Evolutionary conservation across 345 rosid genomes (phyloP).

Genomic region (Cardamine chenopodiifolia): DNA sequence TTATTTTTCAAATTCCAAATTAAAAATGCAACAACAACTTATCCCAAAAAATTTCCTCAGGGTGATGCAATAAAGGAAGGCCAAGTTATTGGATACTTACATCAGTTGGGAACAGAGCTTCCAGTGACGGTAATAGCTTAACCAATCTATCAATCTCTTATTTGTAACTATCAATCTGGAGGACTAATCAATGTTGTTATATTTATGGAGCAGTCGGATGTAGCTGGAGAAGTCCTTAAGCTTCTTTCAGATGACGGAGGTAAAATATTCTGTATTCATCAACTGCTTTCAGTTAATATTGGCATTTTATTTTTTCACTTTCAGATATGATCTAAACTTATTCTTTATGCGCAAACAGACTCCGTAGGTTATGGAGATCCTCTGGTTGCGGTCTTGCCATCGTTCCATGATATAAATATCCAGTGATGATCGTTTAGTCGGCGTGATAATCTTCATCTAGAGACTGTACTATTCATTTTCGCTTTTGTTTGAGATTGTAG

Average conservation of each 20-base stretch:
- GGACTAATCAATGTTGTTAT: conserved; percentile 11
- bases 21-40: background rate
- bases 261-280: conserved; percentile 31
- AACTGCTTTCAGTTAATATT: background rate
- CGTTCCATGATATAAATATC: conserved; percentile 63
- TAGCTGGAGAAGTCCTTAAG: conserved; percentile 87
- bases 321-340: background rate
- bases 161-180: background rate
- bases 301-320: background rate
- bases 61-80: conserved; percentile 86
- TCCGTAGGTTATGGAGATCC: conserved; percentile 89
- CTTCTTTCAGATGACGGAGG: conserved; percentile 86
- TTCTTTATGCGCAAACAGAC: conserved; percentile 50
- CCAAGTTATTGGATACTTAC: conserved; percentile 82
- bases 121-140: conserved; percentile 74
- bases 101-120: conserved; percentile 75
- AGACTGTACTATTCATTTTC: conserved; percentile 29
- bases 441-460: background rate
- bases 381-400: conserved; percentile 81
- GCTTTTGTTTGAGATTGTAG: conserved; percentile 12
- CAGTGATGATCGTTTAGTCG: conserved; percentile 24
- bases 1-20: background rate
- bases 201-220: conserved; percentile 74
- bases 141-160: conserved; percentile 11
- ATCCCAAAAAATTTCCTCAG: conserved; percentile 41